Conservation (phyloP, 2,329 filamentous ascomycete species). For the Furcasterigmium sp. region DNA sequence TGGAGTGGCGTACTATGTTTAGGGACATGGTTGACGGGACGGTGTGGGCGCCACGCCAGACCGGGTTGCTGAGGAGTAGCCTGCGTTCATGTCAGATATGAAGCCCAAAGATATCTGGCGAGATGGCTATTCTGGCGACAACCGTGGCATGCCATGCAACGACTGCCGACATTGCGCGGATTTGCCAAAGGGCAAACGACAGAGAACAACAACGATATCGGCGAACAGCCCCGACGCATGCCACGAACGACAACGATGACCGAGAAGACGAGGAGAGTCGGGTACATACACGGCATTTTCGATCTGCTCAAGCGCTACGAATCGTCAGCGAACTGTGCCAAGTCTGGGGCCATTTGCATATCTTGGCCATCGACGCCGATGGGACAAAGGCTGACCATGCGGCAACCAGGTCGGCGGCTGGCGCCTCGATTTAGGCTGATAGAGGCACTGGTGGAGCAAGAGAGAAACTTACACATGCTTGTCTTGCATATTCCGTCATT, state of each 20-base stretch:
- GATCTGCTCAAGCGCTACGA: slow-evolving; percentile 42
- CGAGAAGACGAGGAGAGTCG: slow-evolving; percentile 10
- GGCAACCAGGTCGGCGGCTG: too few species aligned
- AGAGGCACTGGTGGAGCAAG: not conserved
- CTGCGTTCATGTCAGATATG: slow-evolving; percentile 22
- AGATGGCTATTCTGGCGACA: not conserved
- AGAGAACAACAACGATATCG: slow-evolving; percentile 1
- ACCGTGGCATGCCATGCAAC: not conserved
- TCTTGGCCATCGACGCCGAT: slow-evolving; percentile 16
- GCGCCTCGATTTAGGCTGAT: too few species aligned
- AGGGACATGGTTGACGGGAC: slow-evolving; percentile 48
- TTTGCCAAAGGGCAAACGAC: too few species aligned
- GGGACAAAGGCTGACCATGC: too few species aligned
- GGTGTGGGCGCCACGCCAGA: slow-evolving; percentile 43
- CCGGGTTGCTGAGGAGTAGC: slow-evolving; percentile 56
- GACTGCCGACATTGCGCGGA: not conserved
- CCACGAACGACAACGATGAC: slow-evolving; percentile 7
- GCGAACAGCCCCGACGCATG: slow-evolving; percentile 4
- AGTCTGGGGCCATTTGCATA: slow-evolving; percentile 20
- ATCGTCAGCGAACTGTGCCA: slow-evolving; percentile 27
- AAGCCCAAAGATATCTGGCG: too few species aligned
- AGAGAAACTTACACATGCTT: slow-evolving; percentile 34
- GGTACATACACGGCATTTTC: slow-evolving; percentile 44
- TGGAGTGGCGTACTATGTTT: slow-evolving; percentile 39
- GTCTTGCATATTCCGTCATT: slow-evolving; percentile 31